These are phyloP conservation scores for Boletus rufocinnamomeus DNA, from an alignment of 768 basidiomycete species.

Conservation along the genomic window DNA sequence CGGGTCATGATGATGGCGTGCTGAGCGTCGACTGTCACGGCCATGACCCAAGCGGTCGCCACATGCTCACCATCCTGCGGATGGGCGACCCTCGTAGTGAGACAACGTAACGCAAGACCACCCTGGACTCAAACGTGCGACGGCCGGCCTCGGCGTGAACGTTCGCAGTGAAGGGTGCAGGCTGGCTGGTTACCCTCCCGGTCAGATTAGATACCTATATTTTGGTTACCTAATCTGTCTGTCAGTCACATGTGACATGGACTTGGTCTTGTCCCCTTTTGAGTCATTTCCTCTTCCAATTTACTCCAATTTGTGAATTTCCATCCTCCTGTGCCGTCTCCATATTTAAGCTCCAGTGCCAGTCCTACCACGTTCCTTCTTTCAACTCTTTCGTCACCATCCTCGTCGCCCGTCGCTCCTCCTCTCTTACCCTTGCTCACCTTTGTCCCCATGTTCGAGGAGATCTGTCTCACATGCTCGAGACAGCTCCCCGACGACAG, in stretches of 20 bases:
- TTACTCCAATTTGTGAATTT: conserved; percentile 38
- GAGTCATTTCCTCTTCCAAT: conserved; percentile 36
- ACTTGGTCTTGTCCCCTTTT: conserved; percentile 31
- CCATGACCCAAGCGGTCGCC: neutral
- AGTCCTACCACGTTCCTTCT: conserved; percentile 19
- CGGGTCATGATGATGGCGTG: too few relatives aligned
- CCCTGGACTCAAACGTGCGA: neutral
- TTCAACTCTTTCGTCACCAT: conserved; percentile 17
- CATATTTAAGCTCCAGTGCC: conserved; percentile 35
- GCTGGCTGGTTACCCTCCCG: neutral
- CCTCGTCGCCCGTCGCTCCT: conserved; percentile 1
- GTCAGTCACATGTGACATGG: conserved; percentile 30
- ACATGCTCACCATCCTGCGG: neutral
- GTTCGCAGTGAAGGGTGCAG: too few relatives aligned
- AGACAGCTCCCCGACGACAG: conserved; percentile 62
- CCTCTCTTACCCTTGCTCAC: neutral
- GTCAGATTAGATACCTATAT: conserved; percentile 17
- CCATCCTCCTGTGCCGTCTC: conserved; percentile 40
- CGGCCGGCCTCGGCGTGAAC: too few relatives aligned
- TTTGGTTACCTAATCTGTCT: neutral
- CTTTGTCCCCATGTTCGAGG: conserved; percentile 65
- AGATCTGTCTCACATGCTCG: conserved; percentile 74
- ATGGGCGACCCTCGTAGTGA: neutral
- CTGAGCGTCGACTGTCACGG: too few relatives aligned
- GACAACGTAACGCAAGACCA: neutral